Evolutionary conservation across 805 yeast genomes (phyloP).

Genomic region (Yarrowia phangngaensis): DNA sequence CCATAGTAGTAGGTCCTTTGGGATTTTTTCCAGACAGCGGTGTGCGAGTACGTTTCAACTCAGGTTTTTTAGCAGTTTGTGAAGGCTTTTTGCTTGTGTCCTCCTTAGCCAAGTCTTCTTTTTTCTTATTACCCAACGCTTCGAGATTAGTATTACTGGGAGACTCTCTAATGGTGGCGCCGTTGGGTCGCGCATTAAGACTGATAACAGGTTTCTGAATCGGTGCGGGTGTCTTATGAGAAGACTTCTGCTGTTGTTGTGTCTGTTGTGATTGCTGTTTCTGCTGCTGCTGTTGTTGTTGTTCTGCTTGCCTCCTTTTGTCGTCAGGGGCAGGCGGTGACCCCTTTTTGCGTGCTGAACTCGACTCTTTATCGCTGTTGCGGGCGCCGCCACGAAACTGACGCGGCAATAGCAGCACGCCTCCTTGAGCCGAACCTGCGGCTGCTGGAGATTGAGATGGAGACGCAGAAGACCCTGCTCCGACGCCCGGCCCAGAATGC

Average conservation of each 20-base stretch:
- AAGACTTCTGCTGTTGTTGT: neutral
- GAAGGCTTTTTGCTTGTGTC: neutral
- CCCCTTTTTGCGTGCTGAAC: slow-evolving; percentile 11
- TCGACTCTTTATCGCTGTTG: slow-evolving; percentile 23
- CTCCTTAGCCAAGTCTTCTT: slow-evolving; percentile 12
- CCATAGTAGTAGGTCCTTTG: slow-evolving; percentile 28
- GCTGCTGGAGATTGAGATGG: slow-evolving; percentile 25
- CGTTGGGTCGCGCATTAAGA: slow-evolving; percentile 21
- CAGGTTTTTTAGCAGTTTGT: slow-evolving; percentile 2
- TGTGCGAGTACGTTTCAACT: slow-evolving; percentile 13
- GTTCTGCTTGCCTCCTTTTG: slow-evolving; percentile 4
- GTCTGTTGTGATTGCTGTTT: neutral
- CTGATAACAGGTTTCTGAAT: slow-evolving; percentile 20
- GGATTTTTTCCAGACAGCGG: neutral
- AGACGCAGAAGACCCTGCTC: slow-evolving; percentile 3
- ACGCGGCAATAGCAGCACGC: slow-evolving; percentile 36
- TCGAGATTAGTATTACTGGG: slow-evolving; percentile 21
- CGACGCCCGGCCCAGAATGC: neutral
- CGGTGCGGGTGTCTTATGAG: neutral
- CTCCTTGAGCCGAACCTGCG: slow-evolving; percentile 30
- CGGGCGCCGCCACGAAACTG: slow-evolving; percentile 33
- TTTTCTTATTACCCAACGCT: slow-evolving; percentile 10
- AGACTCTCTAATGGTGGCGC: slow-evolving; percentile 25
- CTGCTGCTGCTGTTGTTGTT: neutral
- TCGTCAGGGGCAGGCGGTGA: slow-evolving; percentile 4